phyloP scores from a whole-genome alignment of 129 eudicot genomes.

The Arctium lappa region DNA sequence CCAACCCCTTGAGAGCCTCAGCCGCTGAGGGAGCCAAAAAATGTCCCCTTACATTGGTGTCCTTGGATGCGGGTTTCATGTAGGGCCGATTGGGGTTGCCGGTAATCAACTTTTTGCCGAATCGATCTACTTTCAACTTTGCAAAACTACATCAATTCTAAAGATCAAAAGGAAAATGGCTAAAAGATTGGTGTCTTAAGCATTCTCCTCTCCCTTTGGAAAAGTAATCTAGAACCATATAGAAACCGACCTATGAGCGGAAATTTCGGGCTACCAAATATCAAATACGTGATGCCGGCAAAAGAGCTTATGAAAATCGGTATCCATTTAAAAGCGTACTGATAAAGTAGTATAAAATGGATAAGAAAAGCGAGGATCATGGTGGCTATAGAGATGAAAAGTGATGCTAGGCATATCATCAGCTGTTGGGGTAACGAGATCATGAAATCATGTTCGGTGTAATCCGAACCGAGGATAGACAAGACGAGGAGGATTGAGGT shows the following conservation, averaged over 20 bases:
- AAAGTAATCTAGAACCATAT: background rate
- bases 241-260: background rate
- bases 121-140: background rate
- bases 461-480: constrained; percentile 3
- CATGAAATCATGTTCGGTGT: constrained; percentile 6
- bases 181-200: background rate
- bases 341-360: background rate
- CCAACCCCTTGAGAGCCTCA: no score
- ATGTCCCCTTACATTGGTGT: background rate
- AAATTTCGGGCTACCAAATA: background rate
- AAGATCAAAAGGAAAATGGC: background rate
- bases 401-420: background rate
- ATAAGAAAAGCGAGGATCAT: background rate
- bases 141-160: background rate
- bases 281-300: background rate
- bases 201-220: background rate
- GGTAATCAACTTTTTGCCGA: background rate
- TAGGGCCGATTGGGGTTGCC: background rate
- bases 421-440: background rate
- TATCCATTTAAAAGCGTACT: background rate
- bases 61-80: background rate
- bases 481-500: constrained; percentile 14
- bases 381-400: constrained; percentile 1
- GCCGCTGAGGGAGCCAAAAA: background rate
- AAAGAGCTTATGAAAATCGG: background rate